Evolutionary conservation across 495 filamentous ascomycete genomes (phyloP).

Genomic region (Xylaria intraflava): DNA sequence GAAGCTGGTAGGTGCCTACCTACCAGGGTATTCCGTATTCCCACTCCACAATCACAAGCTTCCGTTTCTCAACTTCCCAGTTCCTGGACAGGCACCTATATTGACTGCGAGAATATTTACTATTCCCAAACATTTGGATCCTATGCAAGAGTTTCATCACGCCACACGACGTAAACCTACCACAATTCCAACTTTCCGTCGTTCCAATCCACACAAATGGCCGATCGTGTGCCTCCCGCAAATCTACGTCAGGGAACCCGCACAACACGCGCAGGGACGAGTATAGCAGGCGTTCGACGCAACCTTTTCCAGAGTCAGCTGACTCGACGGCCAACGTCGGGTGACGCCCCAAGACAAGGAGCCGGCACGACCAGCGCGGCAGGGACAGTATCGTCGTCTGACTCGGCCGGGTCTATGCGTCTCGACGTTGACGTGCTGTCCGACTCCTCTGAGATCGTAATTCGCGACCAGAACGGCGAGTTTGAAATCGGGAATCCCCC

Average conservation of each 20-base stretch:
- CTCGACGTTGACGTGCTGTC: constrained; percentile 29
- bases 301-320: constrained; percentile 71
- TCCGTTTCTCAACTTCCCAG: not conserved
- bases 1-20: not conserved
- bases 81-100: not conserved
- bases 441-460: constrained; percentile 61
- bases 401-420: constrained; percentile 28
- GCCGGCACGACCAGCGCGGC: not conserved
- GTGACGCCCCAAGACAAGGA: not conserved
- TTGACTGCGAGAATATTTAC: not conserved
- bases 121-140: not conserved
- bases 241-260: constrained; percentile 15
- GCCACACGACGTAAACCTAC: not conserved
- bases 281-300: constrained; percentile 47
- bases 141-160: not conserved
- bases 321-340: constrained; percentile 56
- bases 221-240: constrained; percentile 21
- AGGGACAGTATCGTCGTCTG: constrained; percentile 13
- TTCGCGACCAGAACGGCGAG: constrained; percentile 67
- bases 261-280: constrained; percentile 15
- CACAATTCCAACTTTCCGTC: not conserved
- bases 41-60: constrained; percentile 5
- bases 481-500: constrained; percentile 65
- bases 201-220: constrained; percentile 14
- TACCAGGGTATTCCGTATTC: not conserved